Base-by-base conservation (phyloP, 1,284 basidiomycete genomes). In the Vanrija pseudolonga region DNA sequence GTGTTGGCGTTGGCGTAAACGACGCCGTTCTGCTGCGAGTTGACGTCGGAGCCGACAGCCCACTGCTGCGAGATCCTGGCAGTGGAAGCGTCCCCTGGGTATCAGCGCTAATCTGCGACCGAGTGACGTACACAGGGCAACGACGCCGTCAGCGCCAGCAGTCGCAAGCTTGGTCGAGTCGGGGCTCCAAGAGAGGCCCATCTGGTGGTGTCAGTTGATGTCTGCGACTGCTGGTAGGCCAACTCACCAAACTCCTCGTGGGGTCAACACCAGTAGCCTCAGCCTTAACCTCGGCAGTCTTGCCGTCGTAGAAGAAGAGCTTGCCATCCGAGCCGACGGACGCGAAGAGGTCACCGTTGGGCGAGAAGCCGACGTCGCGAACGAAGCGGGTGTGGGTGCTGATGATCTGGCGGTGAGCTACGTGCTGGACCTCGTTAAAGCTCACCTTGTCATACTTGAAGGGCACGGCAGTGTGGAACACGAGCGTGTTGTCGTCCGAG, bases 271-370 rank as follows among this genome's bases (percentile, higher is more conserved):
- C 84, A 17, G 65, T 67, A 43, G 90, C 71, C 65, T 90, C 87
- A 19, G 79, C 82, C 48, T 88, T 65, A 8, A 85, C 85, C 37
- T 96, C 90, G 2, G 93, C 94, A 3, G 84, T 86, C 76, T 89
- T 86, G 26, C 95, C 96, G 61, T 97, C 91, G 72, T 96, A 98
- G 19, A 98, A 66, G 77, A 96, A 89, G 15, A 81, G 79, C 77
- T 93, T 95, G 46, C 82, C 84, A 76, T 99, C 96, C 4, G 90
- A 90, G 24, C 92, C 95, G 15, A 90, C 92, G 45, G 90, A 93
- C 15, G 85, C 88, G 70, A 98, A 97, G 22, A 85, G 79, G 45
- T 87, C 83, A 4, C 92, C 93, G 32, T 85, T 85, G 0, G 87
- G 85, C 0, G 91, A 82, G 70, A 86, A 97, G 52, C 85, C 83